Evolutionary conservation across 2,329 filamentous ascomycete species (phyloP).

Genomic region (Aspergillus ustus): DNA sequence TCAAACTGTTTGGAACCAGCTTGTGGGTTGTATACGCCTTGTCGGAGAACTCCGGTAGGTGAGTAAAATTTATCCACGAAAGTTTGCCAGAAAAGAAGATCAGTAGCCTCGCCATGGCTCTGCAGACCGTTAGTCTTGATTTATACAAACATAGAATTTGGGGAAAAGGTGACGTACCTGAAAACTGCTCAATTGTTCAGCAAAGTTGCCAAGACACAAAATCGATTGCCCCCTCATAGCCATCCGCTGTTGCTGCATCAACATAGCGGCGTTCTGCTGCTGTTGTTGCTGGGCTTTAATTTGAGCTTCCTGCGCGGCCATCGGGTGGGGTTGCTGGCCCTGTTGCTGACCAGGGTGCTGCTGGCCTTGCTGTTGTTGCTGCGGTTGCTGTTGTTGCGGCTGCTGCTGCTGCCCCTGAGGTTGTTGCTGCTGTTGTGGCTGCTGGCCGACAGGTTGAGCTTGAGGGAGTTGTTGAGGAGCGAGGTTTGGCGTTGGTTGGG

Average conservation of each 20-base stretch:
- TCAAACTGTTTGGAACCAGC: constrained; percentile 80
- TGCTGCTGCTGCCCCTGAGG: constrained; percentile 35
- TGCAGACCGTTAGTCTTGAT: constrained; percentile 34
- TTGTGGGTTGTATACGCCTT: constrained; percentile 63
- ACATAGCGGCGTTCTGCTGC: constrained; percentile 41
- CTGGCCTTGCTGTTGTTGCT: constrained; percentile 32
- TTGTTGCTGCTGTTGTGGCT: constrained; percentile 38
- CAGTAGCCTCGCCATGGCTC: constrained; percentile 66
- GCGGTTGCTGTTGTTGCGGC: constrained; percentile 36
- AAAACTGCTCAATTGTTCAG: constrained; percentile 60
- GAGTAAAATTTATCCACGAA: constrained; percentile 87
- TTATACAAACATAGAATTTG: background rate
- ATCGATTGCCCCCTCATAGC: constrained; percentile 51
- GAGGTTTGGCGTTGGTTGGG: constrained; percentile 42
- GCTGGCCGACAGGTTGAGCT: constrained; percentile 38
- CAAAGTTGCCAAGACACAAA: constrained; percentile 59
- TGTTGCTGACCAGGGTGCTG: constrained; percentile 39
- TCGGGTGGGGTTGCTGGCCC: constrained; percentile 41
- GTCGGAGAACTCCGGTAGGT: constrained; percentile 73
- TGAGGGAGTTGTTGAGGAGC: constrained; percentile 44
- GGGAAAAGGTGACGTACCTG: constrained; percentile 54
- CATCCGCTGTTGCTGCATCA: constrained; percentile 47
- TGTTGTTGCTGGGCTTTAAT: constrained; percentile 45
- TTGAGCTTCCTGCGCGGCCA: constrained; percentile 46
- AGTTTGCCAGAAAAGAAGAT: constrained; percentile 75